Conservation (phyloP, 1,284 basidiomycete genomes). For the Ustilago cynodontis region DNA sequence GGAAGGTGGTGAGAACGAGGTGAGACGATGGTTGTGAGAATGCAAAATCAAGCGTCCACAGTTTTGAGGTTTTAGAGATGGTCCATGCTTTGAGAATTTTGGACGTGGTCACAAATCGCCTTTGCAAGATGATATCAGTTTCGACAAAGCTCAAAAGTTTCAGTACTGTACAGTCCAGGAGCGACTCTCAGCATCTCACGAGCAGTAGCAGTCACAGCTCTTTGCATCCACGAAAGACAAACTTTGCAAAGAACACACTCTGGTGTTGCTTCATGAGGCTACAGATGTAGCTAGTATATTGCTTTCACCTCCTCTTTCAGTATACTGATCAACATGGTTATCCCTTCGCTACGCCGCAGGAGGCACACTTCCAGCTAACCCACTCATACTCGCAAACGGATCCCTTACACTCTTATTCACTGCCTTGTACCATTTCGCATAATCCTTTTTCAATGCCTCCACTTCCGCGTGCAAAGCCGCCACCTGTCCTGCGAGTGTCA, state of each 20-base stretch:
- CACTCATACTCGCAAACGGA: conserved; percentile 59
- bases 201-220: no score
- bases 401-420: conserved; percentile 61
- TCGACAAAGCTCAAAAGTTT: no score
- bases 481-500: conserved; percentile 66
- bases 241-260: no score
- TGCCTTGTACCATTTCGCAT: conserved; percentile 65
- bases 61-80: no score
- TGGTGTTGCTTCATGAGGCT: no score
- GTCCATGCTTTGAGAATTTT: conserved; percentile 11
- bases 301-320: not conserved
- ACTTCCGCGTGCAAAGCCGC: conserved; percentile 65
- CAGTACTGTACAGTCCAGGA: not conserved
- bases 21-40: no score
- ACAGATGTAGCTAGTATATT: no score
- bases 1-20: not conserved
- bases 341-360: conserved; percentile 24
- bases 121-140: no score
- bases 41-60: conserved; percentile 17
- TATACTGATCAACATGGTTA: no score
- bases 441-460: conserved; percentile 65
- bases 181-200: no score
- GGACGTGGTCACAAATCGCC: not conserved
- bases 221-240: not conserved
- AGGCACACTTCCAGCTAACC: conserved; percentile 36